phyloP scores from a whole-genome alignment of 2,329 filamentous ascomycete genomes.

The Apiospora hydei region DNA sequence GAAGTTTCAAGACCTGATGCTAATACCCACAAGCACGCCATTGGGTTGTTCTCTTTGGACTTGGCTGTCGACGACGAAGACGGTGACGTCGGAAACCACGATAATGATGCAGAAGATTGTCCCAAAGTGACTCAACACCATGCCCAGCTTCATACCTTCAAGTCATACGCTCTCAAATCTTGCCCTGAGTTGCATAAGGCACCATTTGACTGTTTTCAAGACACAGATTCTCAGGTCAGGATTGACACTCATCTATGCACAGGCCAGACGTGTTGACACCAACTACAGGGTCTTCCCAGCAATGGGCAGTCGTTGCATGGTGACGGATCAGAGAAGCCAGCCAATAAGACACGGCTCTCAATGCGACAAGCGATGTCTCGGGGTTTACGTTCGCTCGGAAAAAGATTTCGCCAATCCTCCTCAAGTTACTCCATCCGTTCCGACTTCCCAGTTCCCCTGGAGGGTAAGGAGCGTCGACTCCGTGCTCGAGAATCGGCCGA shows the following conservation, averaged over 20 bases:
- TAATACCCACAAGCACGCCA: slow-evolving; percentile 1
- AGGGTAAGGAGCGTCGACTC: slow-evolving; percentile 37
- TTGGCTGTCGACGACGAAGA: slow-evolving; percentile 19
- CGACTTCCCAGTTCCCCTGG: slow-evolving; percentile 37
- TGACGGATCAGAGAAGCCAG: background rate
- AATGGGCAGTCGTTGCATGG: background rate
- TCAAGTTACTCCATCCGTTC: slow-evolving; percentile 38
- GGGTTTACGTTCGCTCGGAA: slow-evolving; percentile 34
- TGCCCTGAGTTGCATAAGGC: slow-evolving; percentile 39
- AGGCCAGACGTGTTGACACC: background rate
- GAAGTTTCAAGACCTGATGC: slow-evolving; percentile 34
- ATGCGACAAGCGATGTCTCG: slow-evolving; percentile 33
- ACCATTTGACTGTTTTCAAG: background rate
- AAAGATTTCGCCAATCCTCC: slow-evolving; percentile 35
- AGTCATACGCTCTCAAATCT: slow-evolving; percentile 33
- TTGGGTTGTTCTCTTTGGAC: slow-evolving; percentile 23
- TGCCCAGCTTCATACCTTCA: slow-evolving; percentile 29
- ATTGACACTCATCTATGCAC: too few relatives aligned
- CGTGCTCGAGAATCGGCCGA: slow-evolving; percentile 39
- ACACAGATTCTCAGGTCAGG: background rate
- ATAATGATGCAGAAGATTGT: slow-evolving; percentile 23
- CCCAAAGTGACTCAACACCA: slow-evolving; percentile 28
- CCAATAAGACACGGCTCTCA: slow-evolving; percentile 14
- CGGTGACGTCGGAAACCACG: slow-evolving; percentile 25
- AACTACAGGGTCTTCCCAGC: background rate